Percentiles rank a stretch among this genome's conserved stretches.
Evolutionary conservation across 192 early-diverging fungal genomes (phyloP).

Genomic region (Entomortierella parvispora): DNA sequence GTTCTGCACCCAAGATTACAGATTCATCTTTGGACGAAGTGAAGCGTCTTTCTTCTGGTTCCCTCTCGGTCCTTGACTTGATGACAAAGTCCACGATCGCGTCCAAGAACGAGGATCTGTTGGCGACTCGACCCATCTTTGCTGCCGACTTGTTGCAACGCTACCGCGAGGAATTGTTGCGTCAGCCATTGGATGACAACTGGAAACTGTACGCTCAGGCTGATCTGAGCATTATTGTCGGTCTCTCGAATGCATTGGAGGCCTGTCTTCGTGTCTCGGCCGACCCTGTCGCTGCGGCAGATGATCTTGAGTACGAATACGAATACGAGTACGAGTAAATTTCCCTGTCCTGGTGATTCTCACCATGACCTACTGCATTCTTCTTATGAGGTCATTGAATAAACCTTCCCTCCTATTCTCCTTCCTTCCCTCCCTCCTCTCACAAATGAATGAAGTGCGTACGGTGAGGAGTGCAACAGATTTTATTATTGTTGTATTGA

Average conservation of each 20-base stretch:
- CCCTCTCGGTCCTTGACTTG: neutral
- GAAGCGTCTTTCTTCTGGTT: neutral
- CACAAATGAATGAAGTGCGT: no score
- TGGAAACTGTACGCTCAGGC: constrained; percentile 5
- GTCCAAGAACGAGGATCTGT: neutral
- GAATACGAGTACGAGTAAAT: neutral
- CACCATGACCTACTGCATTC: no score
- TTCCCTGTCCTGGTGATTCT: no score
- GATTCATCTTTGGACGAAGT: neutral
- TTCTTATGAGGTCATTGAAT: no score
- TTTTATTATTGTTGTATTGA: no score
- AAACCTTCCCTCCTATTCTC: no score
- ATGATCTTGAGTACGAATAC: constrained; percentile 2
- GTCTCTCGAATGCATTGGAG: constrained; percentile 17
- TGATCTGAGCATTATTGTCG: neutral
- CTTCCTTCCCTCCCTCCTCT: no score
- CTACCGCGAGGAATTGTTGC: constrained; percentile 12
- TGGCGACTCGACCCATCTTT: constrained; percentile 13
- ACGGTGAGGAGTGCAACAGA: no score
- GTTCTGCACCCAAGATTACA: neutral
- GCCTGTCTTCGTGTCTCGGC: constrained; percentile 21
- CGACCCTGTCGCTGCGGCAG: constrained; percentile 4
- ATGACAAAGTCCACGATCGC: constrained; percentile 7
- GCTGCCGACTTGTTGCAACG: constrained; percentile 1
- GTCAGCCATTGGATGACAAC: neutral